A percentile compares a stretch with the other conserved stretches of the same genome.
Evolutionary conservation across 2,329 filamentous ascomycete genomes (phyloP).

Genomic region (Colletotrichum cereale): DNA sequence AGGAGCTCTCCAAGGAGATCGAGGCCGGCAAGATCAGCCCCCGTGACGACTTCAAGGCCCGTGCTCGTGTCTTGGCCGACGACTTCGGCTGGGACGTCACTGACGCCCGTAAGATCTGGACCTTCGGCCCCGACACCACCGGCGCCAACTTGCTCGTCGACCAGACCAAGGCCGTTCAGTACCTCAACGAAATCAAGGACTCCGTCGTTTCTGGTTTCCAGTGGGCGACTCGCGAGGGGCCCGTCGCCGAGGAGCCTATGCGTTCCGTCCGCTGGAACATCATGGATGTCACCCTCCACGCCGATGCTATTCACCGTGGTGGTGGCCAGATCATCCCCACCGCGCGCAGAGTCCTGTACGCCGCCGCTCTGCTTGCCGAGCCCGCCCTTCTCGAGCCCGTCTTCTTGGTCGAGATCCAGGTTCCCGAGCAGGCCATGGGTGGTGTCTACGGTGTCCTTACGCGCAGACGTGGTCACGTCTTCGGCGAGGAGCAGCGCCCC

Average conservation of each 20-base stretch:
- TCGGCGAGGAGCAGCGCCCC: conserved; percentile 96
- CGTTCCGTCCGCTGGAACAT: conserved; percentile 98
- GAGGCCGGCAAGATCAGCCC: conserved; percentile 92
- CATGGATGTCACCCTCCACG: conserved; percentile 98
- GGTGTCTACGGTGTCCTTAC: conserved; percentile 99
- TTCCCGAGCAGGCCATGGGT: conserved; percentile 98
- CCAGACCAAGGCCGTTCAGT: conserved; percentile 99
- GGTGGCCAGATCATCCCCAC: conserved; percentile 99
- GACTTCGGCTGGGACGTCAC: conserved; percentile 99
- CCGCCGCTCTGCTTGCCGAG: conserved; percentile 89
- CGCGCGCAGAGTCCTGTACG: conserved; percentile 96
- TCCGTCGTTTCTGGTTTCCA: conserved; percentile 99
- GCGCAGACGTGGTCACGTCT: conserved; percentile 98
- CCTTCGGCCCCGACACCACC: conserved; percentile 97
- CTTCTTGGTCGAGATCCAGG: conserved; percentile 99
- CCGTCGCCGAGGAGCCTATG: conserved; percentile 98
- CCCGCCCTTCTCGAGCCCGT: conserved; percentile 95
- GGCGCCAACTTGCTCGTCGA: conserved; percentile 99
- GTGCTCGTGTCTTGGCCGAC: conserved; percentile 95
- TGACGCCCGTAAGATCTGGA: conserved; percentile 99
- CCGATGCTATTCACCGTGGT: conserved; percentile 99
- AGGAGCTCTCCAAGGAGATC: conserved; percentile 92
- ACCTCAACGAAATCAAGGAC: conserved; percentile 99
- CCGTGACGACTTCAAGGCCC: conserved; percentile 98
- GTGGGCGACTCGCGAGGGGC: conserved; percentile 98